A percentile compares a stretch with the other conserved stretches of the same genome.
Conservation (phyloP, 805 yeast species). For the Candida wancherniae region DNA sequence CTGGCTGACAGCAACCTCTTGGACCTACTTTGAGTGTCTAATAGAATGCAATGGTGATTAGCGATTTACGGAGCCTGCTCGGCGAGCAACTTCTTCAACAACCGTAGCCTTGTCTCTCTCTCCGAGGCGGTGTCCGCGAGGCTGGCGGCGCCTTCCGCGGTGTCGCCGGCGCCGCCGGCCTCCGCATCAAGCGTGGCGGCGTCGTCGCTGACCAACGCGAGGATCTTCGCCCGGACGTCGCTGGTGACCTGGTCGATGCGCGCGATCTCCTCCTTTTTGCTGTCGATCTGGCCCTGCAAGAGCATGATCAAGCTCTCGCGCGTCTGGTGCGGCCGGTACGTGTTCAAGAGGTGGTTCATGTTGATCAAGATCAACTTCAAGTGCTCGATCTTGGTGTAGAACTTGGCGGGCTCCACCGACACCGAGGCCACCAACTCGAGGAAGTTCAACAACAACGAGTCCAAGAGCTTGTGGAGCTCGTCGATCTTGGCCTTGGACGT, state of each 20-base stretch:
- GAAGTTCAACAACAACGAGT: conserved; percentile 74
- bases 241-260: conserved; percentile 38
- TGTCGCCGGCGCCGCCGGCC: neutral
- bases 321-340: conserved; percentile 93
- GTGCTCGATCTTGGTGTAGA: conserved; percentile 62
- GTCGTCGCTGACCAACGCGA: conserved; percentile 19
- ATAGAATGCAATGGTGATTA: no score
- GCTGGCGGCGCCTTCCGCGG: neutral
- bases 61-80: no score
- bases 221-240: conserved; percentile 36
- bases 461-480: conserved; percentile 75
- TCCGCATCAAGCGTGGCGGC: no score
- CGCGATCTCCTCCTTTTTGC: conserved; percentile 51
- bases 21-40: conserved; percentile 33
- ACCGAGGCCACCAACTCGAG: conserved; percentile 77
- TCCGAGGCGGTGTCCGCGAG: conserved; percentile 1
- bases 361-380: conserved; percentile 78
- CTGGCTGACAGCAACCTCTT: conserved; percentile 28
- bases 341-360: conserved; percentile 85
- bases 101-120: neutral
- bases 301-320: conserved; percentile 80
- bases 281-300: conserved; percentile 64
- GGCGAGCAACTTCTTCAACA: conserved; percentile 2
- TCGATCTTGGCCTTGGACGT: conserved; percentile 48
- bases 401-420: conserved; percentile 64